Conservation (phyloP, 306 rosid genomes). For the Castanea mollissima region DNA sequence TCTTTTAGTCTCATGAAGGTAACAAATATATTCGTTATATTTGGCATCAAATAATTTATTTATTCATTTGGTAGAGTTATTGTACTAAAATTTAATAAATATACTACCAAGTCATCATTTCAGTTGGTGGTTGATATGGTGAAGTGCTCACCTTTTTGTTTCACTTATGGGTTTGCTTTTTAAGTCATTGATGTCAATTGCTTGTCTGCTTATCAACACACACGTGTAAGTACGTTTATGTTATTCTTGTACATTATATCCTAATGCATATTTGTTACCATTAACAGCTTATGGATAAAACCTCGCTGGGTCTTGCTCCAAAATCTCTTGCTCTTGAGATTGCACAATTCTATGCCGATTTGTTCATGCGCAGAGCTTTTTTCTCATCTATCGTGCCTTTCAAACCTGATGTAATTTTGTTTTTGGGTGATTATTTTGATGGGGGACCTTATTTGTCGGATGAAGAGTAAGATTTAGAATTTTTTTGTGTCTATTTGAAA, state of each 20-base stretch:
- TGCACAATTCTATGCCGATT: slow-evolving; percentile 73
- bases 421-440: slow-evolving; percentile 83
- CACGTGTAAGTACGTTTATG: neutral
- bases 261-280: slow-evolving; percentile 11
- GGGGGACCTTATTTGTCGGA: slow-evolving; percentile 69
- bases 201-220: neutral
- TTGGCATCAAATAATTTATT: neutral
- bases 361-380: slow-evolving; percentile 82
- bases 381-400: slow-evolving; percentile 60
- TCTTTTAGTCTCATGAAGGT: neutral
- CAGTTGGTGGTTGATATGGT: neutral
- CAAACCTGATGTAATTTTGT: slow-evolving; percentile 66
- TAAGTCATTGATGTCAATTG: neutral
- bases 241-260: slow-evolving; percentile 7
- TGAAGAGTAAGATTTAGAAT: slow-evolving; percentile 63
- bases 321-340: slow-evolving; percentile 67
- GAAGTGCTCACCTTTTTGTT: neutral
- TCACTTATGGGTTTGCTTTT: neutral
- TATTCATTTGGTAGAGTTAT: neutral
- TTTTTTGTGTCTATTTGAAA: slow-evolving; percentile 1
- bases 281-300: slow-evolving; percentile 79
- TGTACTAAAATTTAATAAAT: neutral
- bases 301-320: slow-evolving; percentile 65
- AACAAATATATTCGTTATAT: neutral
- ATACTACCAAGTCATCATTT: neutral